Evolutionary conservation across 108 stramenopile species (phyloP).

Genomic region (Licmophora abbreviata): DNA sequence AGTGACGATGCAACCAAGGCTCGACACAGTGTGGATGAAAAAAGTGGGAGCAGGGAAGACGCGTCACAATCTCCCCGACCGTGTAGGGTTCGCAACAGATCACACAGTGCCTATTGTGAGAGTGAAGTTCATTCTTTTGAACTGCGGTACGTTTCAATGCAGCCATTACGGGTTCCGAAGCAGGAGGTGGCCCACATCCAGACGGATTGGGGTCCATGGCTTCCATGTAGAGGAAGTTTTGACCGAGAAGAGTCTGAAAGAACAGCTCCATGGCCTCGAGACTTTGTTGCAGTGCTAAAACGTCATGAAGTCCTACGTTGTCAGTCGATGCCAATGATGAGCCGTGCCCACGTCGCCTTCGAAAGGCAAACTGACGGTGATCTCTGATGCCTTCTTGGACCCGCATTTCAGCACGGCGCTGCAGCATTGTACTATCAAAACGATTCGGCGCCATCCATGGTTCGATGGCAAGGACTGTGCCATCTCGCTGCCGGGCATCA

Average conservation of each 20-base stretch:
- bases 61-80: conserved; percentile 17
- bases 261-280: conserved; percentile 7
- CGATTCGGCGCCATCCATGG: no score
- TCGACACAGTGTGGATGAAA: conserved; percentile 39
- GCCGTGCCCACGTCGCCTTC: no score
- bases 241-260: conserved; percentile 5
- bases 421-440: no score
- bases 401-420: no score
- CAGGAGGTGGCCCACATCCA: conserved; percentile 4
- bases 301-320: background rate
- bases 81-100: conserved; percentile 25
- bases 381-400: no score
- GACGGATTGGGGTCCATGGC: conserved; percentile 2
- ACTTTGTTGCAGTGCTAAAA: conserved; percentile 2
- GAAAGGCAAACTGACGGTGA: no score
- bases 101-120: conserved; percentile 7
- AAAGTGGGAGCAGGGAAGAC: conserved; percentile 70
- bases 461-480: no score
- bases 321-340: no score
- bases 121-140: background rate
- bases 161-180: background rate
- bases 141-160: background rate
- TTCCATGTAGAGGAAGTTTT: conserved; percentile 5
- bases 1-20: conserved; percentile 60
- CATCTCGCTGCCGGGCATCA: no score